Evolutionary conservation across 108 stramenopile genomes (phyloP), one percentile per base, ranked within the genome.

Genomic region (Cyclotella choctawhatcheeana): DNA sequence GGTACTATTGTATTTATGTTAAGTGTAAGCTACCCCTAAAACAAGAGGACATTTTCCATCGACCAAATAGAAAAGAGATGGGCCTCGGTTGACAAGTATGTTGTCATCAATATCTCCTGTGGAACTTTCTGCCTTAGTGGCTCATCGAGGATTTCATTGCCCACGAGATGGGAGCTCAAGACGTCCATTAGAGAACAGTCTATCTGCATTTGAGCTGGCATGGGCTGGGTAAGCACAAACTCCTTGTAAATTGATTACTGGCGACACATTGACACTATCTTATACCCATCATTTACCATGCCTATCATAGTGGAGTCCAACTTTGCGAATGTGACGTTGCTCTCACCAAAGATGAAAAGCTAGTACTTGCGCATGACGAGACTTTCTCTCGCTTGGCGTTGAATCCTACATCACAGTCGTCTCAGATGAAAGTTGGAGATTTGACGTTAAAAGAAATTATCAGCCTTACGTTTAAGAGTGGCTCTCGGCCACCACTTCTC

Each of bases 291-390:
- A n/a, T n/a, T n/a, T n/a, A n/a, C n/a, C n/a, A n/a, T n/a, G n/a
- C n/a, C 37, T 40, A 12, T 6, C 8, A 8, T 40, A 8, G 12
- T 8, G 37, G 37, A 40, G 83, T 92, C 52, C 78, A 88, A 33
- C 76, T 92, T 0, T 89, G 91, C 60, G 91, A 92, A 58, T 92
- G 91, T 43, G 91, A 92, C 60, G 82, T 92, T 32, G 88, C 88
- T 18, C 60, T 92, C 51, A 92, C 91, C 14, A 86, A 86, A 66
- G 91, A 92, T 61, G 91, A 89, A 71, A 88, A 88, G 56, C 73
- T 92, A 17, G 83, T 92, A 1, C 33, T 92, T 29, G 88, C 87
- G 1, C 88, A 92, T 60, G 88, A 92, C 64, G 81, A 86, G 22
- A 84, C 89, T 44, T 92, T 92, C 67, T 64, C 71, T 5, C 83